phyloP scores from a whole-genome alignment of 2,329 filamentous ascomycete species.

The Colletotrichum incanum region DNA sequence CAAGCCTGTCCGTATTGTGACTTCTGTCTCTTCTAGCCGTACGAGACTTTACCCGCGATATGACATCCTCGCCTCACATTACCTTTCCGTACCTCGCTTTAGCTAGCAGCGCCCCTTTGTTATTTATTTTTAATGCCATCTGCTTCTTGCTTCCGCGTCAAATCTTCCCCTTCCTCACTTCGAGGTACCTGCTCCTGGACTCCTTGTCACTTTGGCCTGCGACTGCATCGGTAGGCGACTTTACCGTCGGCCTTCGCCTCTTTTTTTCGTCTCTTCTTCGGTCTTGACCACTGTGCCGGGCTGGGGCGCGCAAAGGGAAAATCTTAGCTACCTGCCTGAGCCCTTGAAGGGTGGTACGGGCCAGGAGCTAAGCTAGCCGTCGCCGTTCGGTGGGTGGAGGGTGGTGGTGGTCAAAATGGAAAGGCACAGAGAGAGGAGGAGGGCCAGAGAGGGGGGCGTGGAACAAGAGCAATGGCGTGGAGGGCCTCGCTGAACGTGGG shows the following conservation, averaged over 20 bases:
- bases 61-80: conserved; percentile 12
- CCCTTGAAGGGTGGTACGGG: conserved; percentile 37
- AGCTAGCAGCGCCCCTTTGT: conserved; percentile 33
- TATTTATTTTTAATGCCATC: neutral
- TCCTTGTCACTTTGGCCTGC: conserved; percentile 11
- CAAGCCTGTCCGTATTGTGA: conserved; percentile 8
- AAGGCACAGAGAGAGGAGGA: conserved; percentile 15
- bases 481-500: conserved; percentile 27
- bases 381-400: conserved; percentile 42
- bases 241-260: conserved; percentile 34
- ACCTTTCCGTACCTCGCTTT: conserved; percentile 37
- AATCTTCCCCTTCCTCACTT: conserved; percentile 8
- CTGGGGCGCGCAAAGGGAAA: conserved; percentile 26
- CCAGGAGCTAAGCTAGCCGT: conserved; percentile 35
- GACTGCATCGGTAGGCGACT: conserved; percentile 32
- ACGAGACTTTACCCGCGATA: conserved; percentile 5
- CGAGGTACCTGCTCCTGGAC: neutral
- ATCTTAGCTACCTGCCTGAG: conserved; percentile 36
- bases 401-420: conserved; percentile 10
- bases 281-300: conserved; percentile 40
- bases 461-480: conserved; percentile 10
- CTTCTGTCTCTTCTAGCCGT: conserved; percentile 14
- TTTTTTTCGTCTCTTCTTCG: conserved; percentile 42
- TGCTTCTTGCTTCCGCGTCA: conserved; percentile 25
- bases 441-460: conserved; percentile 33